phyloP scores from a whole-genome alignment of 179 eudicot genomes.

The Corrigiola litoralis region DNA sequence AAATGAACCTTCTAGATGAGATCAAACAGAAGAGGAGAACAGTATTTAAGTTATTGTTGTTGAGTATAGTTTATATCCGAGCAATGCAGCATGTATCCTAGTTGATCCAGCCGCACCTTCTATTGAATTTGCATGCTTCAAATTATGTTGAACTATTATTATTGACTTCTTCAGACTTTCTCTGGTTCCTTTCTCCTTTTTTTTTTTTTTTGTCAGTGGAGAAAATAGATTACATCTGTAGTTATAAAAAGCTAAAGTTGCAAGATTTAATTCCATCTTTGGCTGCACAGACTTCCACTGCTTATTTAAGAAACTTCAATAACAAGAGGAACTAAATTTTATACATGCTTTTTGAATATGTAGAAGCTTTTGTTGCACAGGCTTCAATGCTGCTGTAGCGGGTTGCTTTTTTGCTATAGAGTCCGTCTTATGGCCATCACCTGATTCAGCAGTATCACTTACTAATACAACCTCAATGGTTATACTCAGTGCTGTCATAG shows the following conservation, averaged over 20 bases:
- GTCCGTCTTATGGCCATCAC: slow-evolving; percentile 94
- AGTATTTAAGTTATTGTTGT: too few species aligned
- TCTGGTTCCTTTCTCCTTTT: neutral
- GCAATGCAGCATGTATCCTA: too few species aligned
- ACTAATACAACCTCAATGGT: slow-evolving; percentile 96
- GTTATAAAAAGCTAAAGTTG: neutral
- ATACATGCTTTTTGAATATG: neutral
- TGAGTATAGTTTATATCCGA: too few species aligned
- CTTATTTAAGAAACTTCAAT: neutral
- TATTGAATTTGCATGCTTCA: too few species aligned
- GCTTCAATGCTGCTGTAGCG: slow-evolving; percentile 94
- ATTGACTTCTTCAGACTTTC: neutral
- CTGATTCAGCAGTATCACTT: slow-evolving; percentile 72
- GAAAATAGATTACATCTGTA: neutral
- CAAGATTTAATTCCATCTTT: neutral
- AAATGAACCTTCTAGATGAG: too few species aligned
- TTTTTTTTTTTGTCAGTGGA: neutral
- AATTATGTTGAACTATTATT: too few species aligned
- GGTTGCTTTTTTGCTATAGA: slow-evolving; percentile 97
- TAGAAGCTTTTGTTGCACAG: slow-evolving; percentile 28
- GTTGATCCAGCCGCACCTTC: too few species aligned
- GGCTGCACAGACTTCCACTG: slow-evolving; percentile 1
- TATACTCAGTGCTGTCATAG: slow-evolving; percentile 93
- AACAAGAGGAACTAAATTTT: neutral
- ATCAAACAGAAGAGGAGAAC: too few species aligned